phyloP scores from a whole-genome alignment of 1,139 yeast genomes.

The Zygosaccharomyces pseudobailii region DNA sequence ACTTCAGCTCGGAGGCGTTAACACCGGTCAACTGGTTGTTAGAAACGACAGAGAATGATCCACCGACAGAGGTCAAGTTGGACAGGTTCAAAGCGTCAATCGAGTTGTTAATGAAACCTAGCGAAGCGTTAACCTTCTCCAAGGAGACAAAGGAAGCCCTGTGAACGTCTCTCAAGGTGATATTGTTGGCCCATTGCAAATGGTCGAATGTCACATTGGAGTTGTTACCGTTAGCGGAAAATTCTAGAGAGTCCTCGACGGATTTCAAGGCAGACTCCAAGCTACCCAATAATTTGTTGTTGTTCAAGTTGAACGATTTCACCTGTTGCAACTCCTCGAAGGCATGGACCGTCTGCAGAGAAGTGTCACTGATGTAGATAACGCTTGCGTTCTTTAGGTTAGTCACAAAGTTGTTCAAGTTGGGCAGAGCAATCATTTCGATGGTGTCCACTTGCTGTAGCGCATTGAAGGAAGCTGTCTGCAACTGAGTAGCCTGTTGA shows the following conservation, averaged over 20 bases:
- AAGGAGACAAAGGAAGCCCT: constrained; percentile 68
- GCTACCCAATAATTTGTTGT: constrained; percentile 66
- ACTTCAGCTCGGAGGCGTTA: constrained; percentile 63
- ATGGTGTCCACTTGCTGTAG: constrained; percentile 78
- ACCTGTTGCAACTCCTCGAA: constrained; percentile 64
- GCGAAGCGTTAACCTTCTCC: constrained; percentile 68
- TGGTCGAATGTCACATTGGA: constrained; percentile 64
- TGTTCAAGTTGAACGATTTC: constrained; percentile 79
- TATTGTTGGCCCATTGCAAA: constrained; percentile 78
- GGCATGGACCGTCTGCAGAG: constrained; percentile 73
- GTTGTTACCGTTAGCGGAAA: constrained; percentile 78
- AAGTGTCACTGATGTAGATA: constrained; percentile 80
- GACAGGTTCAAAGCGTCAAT: constrained; percentile 55
- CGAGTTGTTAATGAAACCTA: constrained; percentile 66
- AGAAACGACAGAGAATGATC: constrained; percentile 68
- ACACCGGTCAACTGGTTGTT: constrained; percentile 68
- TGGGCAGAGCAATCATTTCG: constrained; percentile 79
- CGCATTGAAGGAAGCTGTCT: constrained; percentile 68
- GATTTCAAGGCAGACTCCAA: constrained; percentile 68
- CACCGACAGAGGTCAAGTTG: constrained; percentile 62
- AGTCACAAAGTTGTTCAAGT: constrained; percentile 64
- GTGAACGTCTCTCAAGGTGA: constrained; percentile 73
- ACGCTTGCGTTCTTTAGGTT: constrained; percentile 69
- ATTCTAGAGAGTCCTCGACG: constrained; percentile 68
- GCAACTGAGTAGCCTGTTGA: constrained; percentile 60